A percentile compares a stretch with the other conserved stretches of the same genome.
These are phyloP conservation scores for Calendula officinalis DNA, from an alignment of 129 eudicot genomes.

Conservation along the genomic window DNA sequence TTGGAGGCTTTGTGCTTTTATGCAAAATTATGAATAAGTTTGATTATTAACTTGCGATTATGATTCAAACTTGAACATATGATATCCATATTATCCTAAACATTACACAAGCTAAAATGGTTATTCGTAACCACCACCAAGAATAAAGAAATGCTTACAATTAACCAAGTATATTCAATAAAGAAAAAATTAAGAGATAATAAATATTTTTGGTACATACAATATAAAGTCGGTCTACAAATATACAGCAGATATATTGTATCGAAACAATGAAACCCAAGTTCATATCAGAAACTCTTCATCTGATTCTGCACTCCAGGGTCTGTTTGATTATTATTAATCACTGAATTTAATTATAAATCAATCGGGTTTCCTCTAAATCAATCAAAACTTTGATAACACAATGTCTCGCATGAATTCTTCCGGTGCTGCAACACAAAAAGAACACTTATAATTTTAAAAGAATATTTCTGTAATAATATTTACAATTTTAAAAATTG, in stretches of 20 bases:
- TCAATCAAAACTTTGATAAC: slow-evolving; percentile 51
- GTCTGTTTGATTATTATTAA: slow-evolving; percentile 18
- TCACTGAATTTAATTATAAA: slow-evolving; percentile 10
- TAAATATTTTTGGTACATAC: slow-evolving; percentile 23
- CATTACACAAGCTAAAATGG: no score
- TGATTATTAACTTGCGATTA: no score
- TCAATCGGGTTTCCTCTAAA: slow-evolving; percentile 2
- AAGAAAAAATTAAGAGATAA: slow-evolving; percentile 36
- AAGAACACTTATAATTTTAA: neutral
- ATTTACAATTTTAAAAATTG: neutral
- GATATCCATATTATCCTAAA: neutral
- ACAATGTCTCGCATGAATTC: slow-evolving; percentile 74
- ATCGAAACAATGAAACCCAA: slow-evolving; percentile 23
- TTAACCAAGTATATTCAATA: slow-evolving; percentile 4
- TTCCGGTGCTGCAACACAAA: slow-evolving; percentile 62
- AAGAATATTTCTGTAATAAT: neutral
- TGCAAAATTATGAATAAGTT: no score
- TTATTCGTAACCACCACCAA: neutral
- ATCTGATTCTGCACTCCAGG: slow-evolving; percentile 33
- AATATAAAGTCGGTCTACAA: slow-evolving; percentile 25
- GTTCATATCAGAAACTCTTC: slow-evolving; percentile 43
- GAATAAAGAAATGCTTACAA: neutral
- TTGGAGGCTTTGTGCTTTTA: no score
- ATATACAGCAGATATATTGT: slow-evolving; percentile 18
- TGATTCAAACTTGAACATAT: no score